Evolutionary conservation across 2,329 filamentous ascomycete genomes (phyloP).

Genomic region (Cryphonectria carpinicola): DNA sequence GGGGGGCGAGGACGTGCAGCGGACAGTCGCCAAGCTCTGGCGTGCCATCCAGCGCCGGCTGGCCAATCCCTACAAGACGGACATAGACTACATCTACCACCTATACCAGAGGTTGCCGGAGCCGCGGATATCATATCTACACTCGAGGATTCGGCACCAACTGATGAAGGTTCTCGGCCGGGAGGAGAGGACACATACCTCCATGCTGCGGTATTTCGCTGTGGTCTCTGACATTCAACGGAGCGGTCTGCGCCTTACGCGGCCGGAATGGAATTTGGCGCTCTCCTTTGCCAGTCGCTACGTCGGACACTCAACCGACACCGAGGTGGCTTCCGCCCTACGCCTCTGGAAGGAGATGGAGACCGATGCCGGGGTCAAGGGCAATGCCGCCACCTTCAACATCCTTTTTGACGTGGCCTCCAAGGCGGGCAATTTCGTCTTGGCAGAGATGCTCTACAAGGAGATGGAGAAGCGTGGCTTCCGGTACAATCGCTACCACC

Average conservation of each 20-base stretch:
- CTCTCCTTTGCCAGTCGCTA: slow-evolving; percentile 79
- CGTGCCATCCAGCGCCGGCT: slow-evolving; percentile 46
- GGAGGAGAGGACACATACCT: slow-evolving; percentile 58
- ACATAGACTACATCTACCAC: slow-evolving; percentile 51
- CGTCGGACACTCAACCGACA: slow-evolving; percentile 58
- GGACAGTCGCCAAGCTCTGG: slow-evolving; percentile 45
- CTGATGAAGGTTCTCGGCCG: slow-evolving; percentile 72
- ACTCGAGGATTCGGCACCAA: slow-evolving; percentile 58
- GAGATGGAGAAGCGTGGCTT: slow-evolving; percentile 77
- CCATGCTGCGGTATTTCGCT: slow-evolving; percentile 82
- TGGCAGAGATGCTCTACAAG: slow-evolving; percentile 82
- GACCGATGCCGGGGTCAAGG: slow-evolving; percentile 63
- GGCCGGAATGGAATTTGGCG: slow-evolving; percentile 80
- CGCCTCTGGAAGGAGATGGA: slow-evolving; percentile 92
- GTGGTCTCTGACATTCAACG: slow-evolving; percentile 82
- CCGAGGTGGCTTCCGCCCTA: slow-evolving; percentile 70
- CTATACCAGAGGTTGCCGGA: slow-evolving; percentile 56
- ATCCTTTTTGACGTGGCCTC: slow-evolving; percentile 88
- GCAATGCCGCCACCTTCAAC: slow-evolving; percentile 85
- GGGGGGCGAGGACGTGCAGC: slow-evolving; percentile 41
- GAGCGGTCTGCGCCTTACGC: slow-evolving; percentile 69
- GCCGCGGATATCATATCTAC: slow-evolving; percentile 55
- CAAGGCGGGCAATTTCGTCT: slow-evolving; percentile 79
- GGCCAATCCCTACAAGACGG: slow-evolving; percentile 44
- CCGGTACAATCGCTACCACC: slow-evolving; percentile 75